Base-by-base conservation (phyloP, 768 basidiomycete species). In the Dioszegia crocea region DNA sequence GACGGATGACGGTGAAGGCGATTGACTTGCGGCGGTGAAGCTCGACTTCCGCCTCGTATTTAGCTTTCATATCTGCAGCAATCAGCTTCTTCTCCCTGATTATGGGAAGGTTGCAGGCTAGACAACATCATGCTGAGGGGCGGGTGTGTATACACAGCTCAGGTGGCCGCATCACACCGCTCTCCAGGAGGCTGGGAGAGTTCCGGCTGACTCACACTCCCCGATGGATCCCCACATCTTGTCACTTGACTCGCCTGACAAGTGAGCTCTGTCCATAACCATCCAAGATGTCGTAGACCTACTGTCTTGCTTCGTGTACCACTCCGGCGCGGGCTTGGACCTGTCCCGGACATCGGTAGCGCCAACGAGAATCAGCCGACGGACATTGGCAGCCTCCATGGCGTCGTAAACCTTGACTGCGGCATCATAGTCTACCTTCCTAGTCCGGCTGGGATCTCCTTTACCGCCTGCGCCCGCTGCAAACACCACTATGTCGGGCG, bases 341-440 rank as follows among this genome's bases (percentile, higher is more conserved):
- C 79, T 80, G 64, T 85, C 78, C 31, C 85, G 77, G 0, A 83
- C 68, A 67, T 87, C 85, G 17, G 85, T 75, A 1, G 83, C 82
- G 19, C 84, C 85, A 31, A 87, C 82, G 55, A 85, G 70, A 39
- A 86, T 79, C 50, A 86, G 68, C 53, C 84, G 73, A 31, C 84
- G 84, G 1, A 79, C 79, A 44, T 80, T 65, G 2, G 84, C 77
- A 0, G 45, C 75, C 69, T 86, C 86, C 51, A 88, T 78, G 0
- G 85, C 86, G 67, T 87, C 86, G 65, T 84, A 87, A 1, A 86
- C 81, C 74, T 87, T 87, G 36, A 88, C 61, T 0, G 85, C 85
- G 9, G 85, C 86, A 48, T 85, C 83, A 63, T 82, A 84, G 64
- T 81, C 80, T 5, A 86, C 85, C 27, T 78, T 79, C 68, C 80